These are phyloP conservation scores for Fusarium tuaranense DNA, from an alignment of 2,329 filamentous ascomycete species.

Conservation along the genomic window DNA sequence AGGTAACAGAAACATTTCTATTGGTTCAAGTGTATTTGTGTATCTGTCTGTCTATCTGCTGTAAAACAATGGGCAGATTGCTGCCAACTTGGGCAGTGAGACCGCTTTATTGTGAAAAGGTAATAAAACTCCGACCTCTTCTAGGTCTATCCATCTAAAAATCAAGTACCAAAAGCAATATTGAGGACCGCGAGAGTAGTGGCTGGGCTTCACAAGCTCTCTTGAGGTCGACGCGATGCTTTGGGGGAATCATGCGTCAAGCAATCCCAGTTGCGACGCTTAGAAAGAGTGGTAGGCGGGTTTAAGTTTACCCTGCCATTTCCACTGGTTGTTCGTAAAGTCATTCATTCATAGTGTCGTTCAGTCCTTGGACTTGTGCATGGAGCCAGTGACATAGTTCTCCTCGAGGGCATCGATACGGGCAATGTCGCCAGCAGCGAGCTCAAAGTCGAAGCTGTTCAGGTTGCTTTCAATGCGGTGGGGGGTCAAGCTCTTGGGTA, in stretches of 20 bases:
- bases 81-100: not conserved
- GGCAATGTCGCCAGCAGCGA: slow-evolving; percentile 70
- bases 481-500: slow-evolving; percentile 65
- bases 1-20: slow-evolving; percentile 2
- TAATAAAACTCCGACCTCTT: slow-evolving; percentile 15
- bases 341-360: slow-evolving; percentile 16
- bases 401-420: slow-evolving; percentile 75
- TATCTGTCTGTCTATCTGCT: slow-evolving; percentile 1
- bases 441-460: slow-evolving; percentile 70
- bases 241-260: slow-evolving; percentile 10
- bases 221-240: slow-evolving; percentile 21
- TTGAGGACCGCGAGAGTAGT: slow-evolving; percentile 13
- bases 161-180: not conserved
- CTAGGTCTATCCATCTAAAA: slow-evolving; percentile 4
- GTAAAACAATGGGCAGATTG: not conserved
- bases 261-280: slow-evolving; percentile 26
- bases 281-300: not conserved
- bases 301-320: not conserved
- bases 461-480: slow-evolving; percentile 76
- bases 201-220: slow-evolving; percentile 12
- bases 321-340: slow-evolving; percentile 14
- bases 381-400: slow-evolving; percentile 74
- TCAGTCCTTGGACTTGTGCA: slow-evolving; percentile 56
- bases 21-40: slow-evolving; percentile 2
- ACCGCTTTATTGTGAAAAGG: not conserved